Percentiles rank a stretch among this genome's conserved stretches.
phyloP scores from a whole-genome alignment of 2,329 filamentous ascomycete species.

The Clathrospora elynae region DNA sequence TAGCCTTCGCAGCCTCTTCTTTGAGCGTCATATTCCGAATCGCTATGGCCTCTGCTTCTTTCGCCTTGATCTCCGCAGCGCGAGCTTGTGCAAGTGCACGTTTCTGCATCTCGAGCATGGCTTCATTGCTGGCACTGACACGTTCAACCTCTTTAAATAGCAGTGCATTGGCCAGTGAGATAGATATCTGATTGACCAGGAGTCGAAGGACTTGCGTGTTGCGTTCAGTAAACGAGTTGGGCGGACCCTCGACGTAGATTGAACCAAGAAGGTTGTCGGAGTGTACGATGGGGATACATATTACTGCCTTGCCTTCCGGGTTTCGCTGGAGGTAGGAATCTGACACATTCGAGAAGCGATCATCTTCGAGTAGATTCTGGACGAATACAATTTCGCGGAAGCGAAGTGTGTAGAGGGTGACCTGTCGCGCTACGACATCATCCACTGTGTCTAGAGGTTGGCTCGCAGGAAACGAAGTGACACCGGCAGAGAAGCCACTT shows the following conservation, averaged over 20 bases:
- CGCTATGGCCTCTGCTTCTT: constrained; percentile 75
- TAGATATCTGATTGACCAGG: constrained; percentile 76
- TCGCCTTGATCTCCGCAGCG: constrained; percentile 76
- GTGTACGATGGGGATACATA: constrained; percentile 79
- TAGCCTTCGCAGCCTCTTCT: constrained; percentile 81
- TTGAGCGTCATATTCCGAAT: constrained; percentile 80
- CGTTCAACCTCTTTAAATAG: constrained; percentile 73
- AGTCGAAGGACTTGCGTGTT: constrained; percentile 62
- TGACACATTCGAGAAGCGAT: constrained; percentile 76
- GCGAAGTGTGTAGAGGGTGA: constrained; percentile 75
- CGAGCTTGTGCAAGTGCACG: constrained; percentile 72
- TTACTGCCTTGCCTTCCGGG: constrained; percentile 73
- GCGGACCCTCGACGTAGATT: constrained; percentile 77
- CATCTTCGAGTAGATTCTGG: constrained; percentile 73
- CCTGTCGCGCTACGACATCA: constrained; percentile 73
- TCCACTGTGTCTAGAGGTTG: constrained; percentile 67
- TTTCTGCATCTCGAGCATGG: constrained; percentile 79
- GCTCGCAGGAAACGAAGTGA: constrained; percentile 68
- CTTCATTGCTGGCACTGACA: constrained; percentile 76
- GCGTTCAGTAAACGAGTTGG: constrained; percentile 77
- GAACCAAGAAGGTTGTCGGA: constrained; percentile 74
- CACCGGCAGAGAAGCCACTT: constrained; percentile 51
- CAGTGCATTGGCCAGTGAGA: constrained; percentile 67
- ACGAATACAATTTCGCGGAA: constrained; percentile 78
- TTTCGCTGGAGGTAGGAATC: constrained; percentile 71